Conservation (phyloP, 257 asterid genomes). For the Solanum corneliomulleri region DNA sequence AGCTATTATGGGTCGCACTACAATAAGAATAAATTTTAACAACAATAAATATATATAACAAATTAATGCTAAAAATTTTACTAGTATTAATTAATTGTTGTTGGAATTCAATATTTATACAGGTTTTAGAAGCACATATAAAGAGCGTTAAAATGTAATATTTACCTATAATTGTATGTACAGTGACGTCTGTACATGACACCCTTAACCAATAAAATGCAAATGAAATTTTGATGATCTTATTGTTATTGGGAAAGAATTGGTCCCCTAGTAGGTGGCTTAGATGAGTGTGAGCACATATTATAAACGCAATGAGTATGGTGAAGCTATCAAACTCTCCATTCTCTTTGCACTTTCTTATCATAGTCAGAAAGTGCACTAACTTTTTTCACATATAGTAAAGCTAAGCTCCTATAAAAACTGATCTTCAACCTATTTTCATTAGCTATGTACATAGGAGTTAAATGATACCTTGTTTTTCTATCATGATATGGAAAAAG, state of each 20-base stretch:
- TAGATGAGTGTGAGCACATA: not conserved
- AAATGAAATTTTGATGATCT: not conserved
- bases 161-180: too few relatives aligned
- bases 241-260: not conserved
- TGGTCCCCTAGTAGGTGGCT: not conserved
- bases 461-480: too few relatives aligned
- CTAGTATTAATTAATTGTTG: accelerated
- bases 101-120: too few relatives aligned
- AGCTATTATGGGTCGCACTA: not conserved
- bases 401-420: not conserved
- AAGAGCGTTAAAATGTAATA: too few relatives aligned
- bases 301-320: not conserved
- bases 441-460: not conserved
- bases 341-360: not conserved
- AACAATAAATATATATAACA: too few relatives aligned
- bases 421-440: not conserved
- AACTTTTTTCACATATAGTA: not conserved
- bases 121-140: too few relatives aligned
- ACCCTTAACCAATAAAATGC: not conserved
- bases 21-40: not conserved
- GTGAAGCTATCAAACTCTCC: not conserved
- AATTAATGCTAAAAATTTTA: too few relatives aligned
- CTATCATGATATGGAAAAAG: not conserved
- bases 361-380: not conserved
- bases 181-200: not conserved